Conservation (phyloP, 2,329 filamentous ascomycete species). For the Dactylellina parvicollis region DNA sequence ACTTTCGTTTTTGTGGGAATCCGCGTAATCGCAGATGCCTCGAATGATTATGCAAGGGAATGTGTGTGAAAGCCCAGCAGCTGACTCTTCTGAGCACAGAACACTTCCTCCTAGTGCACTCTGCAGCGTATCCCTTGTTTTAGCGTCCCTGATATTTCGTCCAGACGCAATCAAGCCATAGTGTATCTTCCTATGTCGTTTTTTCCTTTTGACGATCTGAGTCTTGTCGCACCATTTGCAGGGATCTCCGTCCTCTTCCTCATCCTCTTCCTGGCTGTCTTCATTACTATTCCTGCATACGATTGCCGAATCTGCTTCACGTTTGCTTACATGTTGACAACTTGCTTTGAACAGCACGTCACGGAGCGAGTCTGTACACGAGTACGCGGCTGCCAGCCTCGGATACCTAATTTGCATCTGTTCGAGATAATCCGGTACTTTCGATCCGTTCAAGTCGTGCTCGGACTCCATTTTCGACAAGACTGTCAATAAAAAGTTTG, state of each 20-base stretch:
- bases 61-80: slow-evolving; percentile 8
- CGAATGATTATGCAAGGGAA: slow-evolving; percentile 28
- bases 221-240: slow-evolving; percentile 12
- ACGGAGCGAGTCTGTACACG: neutral
- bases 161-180: slow-evolving; percentile 23
- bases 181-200: slow-evolving; percentile 20
- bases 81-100: slow-evolving; percentile 16
- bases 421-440: neutral
- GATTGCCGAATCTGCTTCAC: too few relatives aligned
- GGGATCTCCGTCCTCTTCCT: neutral
- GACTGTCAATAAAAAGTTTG: neutral
- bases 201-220: slow-evolving; percentile 8
- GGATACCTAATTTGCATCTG: slow-evolving; percentile 1
- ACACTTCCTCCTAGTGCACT: neutral
- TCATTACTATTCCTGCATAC: too few relatives aligned
- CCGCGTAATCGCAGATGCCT: slow-evolving; percentile 26
- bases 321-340: neutral
- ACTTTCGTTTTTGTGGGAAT: slow-evolving; percentile 17
- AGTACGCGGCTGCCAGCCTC: neutral
- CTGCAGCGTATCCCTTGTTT: neutral
- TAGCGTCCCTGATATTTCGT: slow-evolving; percentile 22
- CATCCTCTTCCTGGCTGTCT: slow-evolving; percentile 2
- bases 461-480: neutral
- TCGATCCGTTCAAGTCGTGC: slow-evolving; percentile 2
- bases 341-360: slow-evolving; percentile 1